Base-by-base conservation (phyloP, 2,329 filamentous ascomycete genomes). In the Ceratocystis diversiconidia region DNA sequence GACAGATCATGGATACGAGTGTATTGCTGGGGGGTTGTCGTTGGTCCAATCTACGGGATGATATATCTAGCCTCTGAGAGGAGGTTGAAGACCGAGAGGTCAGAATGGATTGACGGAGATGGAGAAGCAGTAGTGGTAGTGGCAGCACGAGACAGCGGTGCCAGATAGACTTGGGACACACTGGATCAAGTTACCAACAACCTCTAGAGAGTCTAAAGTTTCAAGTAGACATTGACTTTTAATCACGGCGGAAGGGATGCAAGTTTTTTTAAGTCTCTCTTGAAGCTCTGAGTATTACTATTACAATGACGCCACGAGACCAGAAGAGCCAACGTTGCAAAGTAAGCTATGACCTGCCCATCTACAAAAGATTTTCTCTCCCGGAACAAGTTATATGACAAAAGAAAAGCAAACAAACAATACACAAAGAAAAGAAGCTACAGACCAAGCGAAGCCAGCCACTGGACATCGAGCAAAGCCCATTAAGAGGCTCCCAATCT, bases 11-110 rank as follows among this genome's bases (percentile, higher is more conserved):
- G 63, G 57, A 73, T 95, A 1, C 81, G 84, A 43, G 73, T 92
- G 1, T 94, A 88, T 72, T 89, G 89, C 71, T 96, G 89, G 86
- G 91, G 88, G 0, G 82, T 86, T 68, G 76, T 90, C 0, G 83
- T 84, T 0, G 80, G 84, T 64, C 86, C 95, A 70, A 79, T 89
- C 43, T 95, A 90, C 73, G 74, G 94, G 3, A 73, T 92, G 48
- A 74, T 95, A 0, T 92, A 88, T 72, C 75, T 91, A 15, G 87
- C 85, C 0, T 92, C 86, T 70, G 79, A 82, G 65, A 79, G 86
- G 41, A 79, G 79, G 68, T 74, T 92, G 17, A 80, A 81, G 67
- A 77, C 76, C 5, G 81, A 81, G 7, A 81, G 81, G 0, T 77
- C 83, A 15, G 76, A 76, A 61, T 95, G 90, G 89, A 74, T 86